Conservation (phyloP, 768 basidiomycete genomes). For the Suillus subalutaceus region DNA sequence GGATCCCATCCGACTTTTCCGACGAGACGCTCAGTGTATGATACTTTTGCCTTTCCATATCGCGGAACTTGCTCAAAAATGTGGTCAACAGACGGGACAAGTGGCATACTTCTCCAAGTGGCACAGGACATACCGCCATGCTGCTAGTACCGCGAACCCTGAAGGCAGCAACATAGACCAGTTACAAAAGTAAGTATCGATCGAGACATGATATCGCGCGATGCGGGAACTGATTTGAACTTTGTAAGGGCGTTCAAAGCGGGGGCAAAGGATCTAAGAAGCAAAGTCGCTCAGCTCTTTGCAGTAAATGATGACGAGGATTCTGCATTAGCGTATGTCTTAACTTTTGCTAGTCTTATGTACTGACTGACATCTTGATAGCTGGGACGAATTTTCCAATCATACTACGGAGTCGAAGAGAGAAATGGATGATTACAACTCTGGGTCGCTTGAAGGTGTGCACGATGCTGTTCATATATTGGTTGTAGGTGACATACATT, state of each 20-base stretch:
- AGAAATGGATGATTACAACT: conserved; percentile 13
- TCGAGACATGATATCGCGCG: background rate
- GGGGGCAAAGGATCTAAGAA: conserved; percentile 17
- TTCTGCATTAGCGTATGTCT: conserved; percentile 17
- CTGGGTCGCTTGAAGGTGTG: conserved; percentile 25
- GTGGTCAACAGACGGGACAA: conserved; percentile 11
- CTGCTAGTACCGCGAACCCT: conserved; percentile 13
- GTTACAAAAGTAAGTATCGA: conserved; percentile 20
- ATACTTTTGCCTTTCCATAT: background rate
- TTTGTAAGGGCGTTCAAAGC: conserved; percentile 21
- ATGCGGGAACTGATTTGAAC: background rate
- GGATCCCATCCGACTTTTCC: conserved; percentile 23
- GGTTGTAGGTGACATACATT: conserved; percentile 17
- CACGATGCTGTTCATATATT: conserved; percentile 23
- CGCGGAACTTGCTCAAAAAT: background rate
- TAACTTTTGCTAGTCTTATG: background rate
- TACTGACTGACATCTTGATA: conserved; percentile 11
- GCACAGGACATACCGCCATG: conserved; percentile 23
- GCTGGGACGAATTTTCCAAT: conserved; percentile 35
- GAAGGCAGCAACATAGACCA: conserved; percentile 17
- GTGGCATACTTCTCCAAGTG: conserved; percentile 25
- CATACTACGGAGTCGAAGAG: conserved; percentile 21
- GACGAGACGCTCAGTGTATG: conserved; percentile 15
- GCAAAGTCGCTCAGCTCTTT: conserved; percentile 22
- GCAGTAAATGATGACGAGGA: conserved; percentile 18